Percentiles rank a stretch among this genome's conserved stretches.
Conservation (phyloP, 495 filamentous ascomycete species). For the Baudoinia panamericana region DNA sequence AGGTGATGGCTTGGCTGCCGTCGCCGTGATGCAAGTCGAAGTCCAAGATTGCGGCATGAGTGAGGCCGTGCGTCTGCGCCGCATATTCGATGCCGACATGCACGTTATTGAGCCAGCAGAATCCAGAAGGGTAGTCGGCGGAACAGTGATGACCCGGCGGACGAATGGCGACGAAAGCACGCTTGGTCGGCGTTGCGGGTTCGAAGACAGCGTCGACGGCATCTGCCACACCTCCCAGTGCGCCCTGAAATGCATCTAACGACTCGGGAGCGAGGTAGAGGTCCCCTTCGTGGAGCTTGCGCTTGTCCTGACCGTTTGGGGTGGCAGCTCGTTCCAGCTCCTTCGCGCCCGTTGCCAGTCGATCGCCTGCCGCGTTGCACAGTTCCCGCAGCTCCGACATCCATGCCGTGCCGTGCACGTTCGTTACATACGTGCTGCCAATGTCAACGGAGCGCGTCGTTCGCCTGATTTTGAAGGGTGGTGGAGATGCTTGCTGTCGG, state of each 20-base stretch:
- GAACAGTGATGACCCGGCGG: conserved; percentile 94
- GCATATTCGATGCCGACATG: conserved; percentile 92
- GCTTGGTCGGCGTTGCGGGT: conserved; percentile 38
- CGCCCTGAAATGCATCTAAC: conserved; percentile 73
- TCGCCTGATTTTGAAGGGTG: conserved; percentile 75
- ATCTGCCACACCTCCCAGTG: conserved; percentile 78
- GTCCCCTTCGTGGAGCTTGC: conserved; percentile 64
- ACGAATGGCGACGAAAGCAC: conserved; percentile 71
- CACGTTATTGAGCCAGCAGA: conserved; percentile 98
- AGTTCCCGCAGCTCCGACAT: conserved; percentile 80
- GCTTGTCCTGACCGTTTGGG: conserved; percentile 35
- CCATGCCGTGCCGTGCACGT: conserved; percentile 76
- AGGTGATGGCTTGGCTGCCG: conserved; percentile 84
- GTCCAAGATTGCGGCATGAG: conserved; percentile 90
- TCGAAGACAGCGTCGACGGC: conserved; percentile 76
- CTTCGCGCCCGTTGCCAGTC: conserved; percentile 56
- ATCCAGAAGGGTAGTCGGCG: conserved; percentile 72
- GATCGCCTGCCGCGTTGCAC: conserved; percentile 65
- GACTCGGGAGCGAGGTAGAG: conserved; percentile 82
- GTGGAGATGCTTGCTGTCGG: conserved; percentile 35
- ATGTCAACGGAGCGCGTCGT: conserved; percentile 52
- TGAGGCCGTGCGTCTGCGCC: conserved; percentile 65
- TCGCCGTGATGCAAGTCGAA: conserved; percentile 97
- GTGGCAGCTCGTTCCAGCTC: conserved; percentile 46
- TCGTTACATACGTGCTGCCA: conserved; percentile 55